Conservation (phyloP, 305 asterid genomes). For the Fraxinus albicans region DNA sequence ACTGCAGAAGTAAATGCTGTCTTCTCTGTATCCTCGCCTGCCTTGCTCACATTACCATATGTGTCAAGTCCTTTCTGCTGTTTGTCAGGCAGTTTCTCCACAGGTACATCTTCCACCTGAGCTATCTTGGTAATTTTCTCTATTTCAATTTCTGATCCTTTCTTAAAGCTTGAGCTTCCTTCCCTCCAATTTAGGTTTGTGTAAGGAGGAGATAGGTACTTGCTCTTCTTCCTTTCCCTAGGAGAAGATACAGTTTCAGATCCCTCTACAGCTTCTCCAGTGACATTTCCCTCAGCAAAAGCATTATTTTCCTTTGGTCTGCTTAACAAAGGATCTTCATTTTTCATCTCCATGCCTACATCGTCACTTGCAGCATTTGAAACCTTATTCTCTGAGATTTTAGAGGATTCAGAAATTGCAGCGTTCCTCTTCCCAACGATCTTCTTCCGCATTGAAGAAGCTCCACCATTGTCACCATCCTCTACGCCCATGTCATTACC, state of each 20-base stretch:
- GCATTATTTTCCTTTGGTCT: slow-evolving; percentile 24
- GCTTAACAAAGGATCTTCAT: slow-evolving; percentile 15
- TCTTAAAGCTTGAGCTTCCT: slow-evolving; percentile 32
- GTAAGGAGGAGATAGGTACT: slow-evolving; percentile 77
- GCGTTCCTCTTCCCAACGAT: slow-evolving; percentile 35
- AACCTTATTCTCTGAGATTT: slow-evolving; percentile 19
- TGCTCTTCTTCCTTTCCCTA: slow-evolving; percentile 86
- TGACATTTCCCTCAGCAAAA: slow-evolving; percentile 17
- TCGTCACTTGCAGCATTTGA: slow-evolving; percentile 8
- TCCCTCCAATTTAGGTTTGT: slow-evolving; percentile 33
- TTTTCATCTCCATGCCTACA: slow-evolving; percentile 4
- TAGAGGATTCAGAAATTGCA: slow-evolving; percentile 16
- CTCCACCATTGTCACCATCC: slow-evolving; percentile 22
- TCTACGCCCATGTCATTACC: slow-evolving; percentile 25
- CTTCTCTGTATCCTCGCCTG: slow-evolving; percentile 18
- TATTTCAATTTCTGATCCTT: slow-evolving; percentile 27
- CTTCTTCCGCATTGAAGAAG: slow-evolving; percentile 21
- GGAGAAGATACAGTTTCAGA: slow-evolving; percentile 38
- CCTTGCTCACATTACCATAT: background rate
- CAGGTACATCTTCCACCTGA: slow-evolving; percentile 29
- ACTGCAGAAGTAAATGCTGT: slow-evolving; percentile 32
- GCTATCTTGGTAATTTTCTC: slow-evolving; percentile 31
- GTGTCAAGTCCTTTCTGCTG: slow-evolving; percentile 9
- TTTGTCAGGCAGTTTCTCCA: slow-evolving; percentile 14
- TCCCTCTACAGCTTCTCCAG: slow-evolving; percentile 27